Evolutionary conservation across 2,329 filamentous ascomycete genomes (phyloP).

Genomic region (Aspergillus awamori): DNA sequence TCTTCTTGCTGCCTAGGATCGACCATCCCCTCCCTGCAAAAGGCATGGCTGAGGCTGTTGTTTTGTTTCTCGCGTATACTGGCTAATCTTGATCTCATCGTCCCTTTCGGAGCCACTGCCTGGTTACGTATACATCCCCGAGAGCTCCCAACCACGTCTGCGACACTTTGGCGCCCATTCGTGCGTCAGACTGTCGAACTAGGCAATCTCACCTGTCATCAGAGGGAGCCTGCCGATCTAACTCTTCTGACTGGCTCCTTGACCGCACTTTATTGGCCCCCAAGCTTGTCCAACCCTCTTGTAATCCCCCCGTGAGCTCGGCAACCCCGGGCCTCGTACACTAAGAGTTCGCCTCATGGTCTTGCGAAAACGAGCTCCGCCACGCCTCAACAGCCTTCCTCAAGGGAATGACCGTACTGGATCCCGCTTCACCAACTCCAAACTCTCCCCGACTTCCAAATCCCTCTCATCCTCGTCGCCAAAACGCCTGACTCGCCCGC

Average conservation of each 20-base stretch:
- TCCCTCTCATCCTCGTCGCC: constrained; percentile 32
- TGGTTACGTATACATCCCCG: constrained; percentile 21
- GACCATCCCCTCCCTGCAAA: background rate
- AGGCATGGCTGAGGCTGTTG: background rate
- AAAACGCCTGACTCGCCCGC: constrained; percentile 32
- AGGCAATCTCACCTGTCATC: background rate
- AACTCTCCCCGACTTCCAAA: constrained; percentile 36
- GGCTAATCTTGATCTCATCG: background rate
- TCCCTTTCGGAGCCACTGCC: constrained; percentile 12
- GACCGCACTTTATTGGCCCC: constrained; percentile 13
- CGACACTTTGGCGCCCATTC: constrained; percentile 11
- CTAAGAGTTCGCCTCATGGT: constrained; percentile 37
- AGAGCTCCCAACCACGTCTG: constrained; percentile 16
- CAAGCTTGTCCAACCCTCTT: constrained; percentile 18
- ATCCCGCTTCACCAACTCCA: constrained; percentile 40
- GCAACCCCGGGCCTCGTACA: constrained; percentile 10
- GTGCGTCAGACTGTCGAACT: constrained; percentile 3
- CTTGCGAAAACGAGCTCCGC: constrained; percentile 43
- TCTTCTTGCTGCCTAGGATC: background rate
- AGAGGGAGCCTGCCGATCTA: background rate
- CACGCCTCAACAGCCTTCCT: constrained; percentile 37
- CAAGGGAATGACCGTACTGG: constrained; percentile 34
- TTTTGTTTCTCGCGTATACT: background rate
- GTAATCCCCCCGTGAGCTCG: constrained; percentile 13
- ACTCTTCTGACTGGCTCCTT: background rate